A percentile compares a stretch with the other conserved stretches of the same genome.
Evolutionary conservation across 345 rosid genomes (phyloP).

Genomic region (Rhodamnia argentea): DNA sequence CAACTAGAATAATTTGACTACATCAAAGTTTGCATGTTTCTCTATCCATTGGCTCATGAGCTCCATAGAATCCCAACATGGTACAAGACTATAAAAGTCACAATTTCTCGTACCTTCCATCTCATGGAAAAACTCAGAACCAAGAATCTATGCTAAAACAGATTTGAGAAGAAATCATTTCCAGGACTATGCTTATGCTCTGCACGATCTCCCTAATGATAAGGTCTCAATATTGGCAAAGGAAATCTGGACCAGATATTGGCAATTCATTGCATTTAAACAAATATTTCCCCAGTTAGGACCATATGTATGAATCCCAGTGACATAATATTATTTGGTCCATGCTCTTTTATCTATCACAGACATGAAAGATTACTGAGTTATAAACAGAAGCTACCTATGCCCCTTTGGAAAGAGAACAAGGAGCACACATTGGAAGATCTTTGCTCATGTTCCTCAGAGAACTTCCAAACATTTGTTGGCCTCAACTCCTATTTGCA

Average conservation of each 20-base stretch:
- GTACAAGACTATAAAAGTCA: not conserved
- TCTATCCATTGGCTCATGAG: not conserved
- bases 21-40: not conserved
- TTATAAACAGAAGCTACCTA: not conserved
- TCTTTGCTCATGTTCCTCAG: not conserved
- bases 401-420: not conserved
- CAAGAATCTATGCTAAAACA: not conserved
- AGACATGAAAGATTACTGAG: rapidly evolving
- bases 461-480: not conserved
- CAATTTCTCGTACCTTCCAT: not conserved
- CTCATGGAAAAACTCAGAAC: not conserved
- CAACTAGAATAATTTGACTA: not conserved
- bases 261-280: not conserved
- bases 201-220: not conserved
- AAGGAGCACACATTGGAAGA: not conserved
- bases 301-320: not conserved
- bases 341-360: rapidly evolving
- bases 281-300: not conserved
- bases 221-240: not conserved
- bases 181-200: not conserved
- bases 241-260: not conserved
- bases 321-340: not conserved
- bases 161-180: not conserved
- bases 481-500: not conserved
- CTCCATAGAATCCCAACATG: not conserved